phyloP scores from a whole-genome alignment of 768 basidiomycete genomes.

The Ramaria rubella region DNA sequence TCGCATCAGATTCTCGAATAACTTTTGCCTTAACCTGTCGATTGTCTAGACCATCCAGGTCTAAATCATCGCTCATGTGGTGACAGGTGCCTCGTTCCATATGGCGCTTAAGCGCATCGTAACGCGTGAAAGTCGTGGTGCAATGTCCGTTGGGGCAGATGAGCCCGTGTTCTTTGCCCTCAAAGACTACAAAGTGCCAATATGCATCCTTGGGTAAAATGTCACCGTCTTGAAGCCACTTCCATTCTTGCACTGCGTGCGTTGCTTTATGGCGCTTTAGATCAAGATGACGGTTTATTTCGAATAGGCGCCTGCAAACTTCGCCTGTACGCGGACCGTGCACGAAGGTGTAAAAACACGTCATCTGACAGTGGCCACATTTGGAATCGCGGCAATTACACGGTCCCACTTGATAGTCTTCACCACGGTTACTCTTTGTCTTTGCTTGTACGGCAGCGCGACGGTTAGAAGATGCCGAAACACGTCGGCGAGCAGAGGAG shows the following conservation, averaged over 20 bases:
- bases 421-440: not conserved
- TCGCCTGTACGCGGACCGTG: conserved; percentile 1
- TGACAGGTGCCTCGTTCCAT: conserved; percentile 7
- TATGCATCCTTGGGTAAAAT: not conserved
- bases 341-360: conserved; percentile 6
- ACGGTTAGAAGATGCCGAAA: not conserved
- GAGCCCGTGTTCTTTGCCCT: not conserved
- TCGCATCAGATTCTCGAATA: not conserved
- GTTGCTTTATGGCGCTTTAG: not conserved
- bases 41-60: not conserved
- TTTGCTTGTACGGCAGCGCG: not conserved
- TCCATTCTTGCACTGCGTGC: conserved; percentile 9
- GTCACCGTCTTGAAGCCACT: conserved; percentile 4
- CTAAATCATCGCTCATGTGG: not conserved
- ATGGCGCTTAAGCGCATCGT: conserved; percentile 6
- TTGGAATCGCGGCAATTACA: not conserved
- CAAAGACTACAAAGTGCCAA: not conserved
- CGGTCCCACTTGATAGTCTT: conserved; percentile 2
- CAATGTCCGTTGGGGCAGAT: conserved; percentile 9
- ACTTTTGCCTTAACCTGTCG: not conserved
- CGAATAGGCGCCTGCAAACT: conserved; percentile 2
- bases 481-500: not conserved
- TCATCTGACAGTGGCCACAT: conserved; percentile 1
- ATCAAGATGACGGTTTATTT: conserved; percentile 2
- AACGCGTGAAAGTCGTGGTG: conserved; percentile 2